Base-by-base conservation (phyloP, 2,329 filamentous ascomycete genomes). In the Cordyceps tenuipes region DNA sequence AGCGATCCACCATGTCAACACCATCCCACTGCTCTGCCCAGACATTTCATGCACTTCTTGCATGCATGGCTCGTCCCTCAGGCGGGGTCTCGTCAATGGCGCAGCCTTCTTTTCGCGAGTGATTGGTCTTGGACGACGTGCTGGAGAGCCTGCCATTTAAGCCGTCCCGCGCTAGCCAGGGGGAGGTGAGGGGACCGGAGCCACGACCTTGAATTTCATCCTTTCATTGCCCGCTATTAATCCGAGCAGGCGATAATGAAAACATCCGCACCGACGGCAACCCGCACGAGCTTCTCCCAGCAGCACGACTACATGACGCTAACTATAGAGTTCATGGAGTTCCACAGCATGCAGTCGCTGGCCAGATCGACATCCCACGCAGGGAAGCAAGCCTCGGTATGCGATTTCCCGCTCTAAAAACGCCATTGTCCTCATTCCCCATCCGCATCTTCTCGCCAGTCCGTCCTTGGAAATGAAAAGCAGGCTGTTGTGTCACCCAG, bases 41-140 rank as follows among this genome's bases (percentile, higher is more conserved):
- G 56, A 59, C 48, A 59, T 52, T 59, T 59, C 36, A 59, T 59
- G 56, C 56, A 59, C 34, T 48, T 44, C 56, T 59, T 36, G 56
- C 56, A 59, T 59, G 56, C 56, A 59, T 59, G 41, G 49, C 57
- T 48, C 12, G 43, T 53, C 56, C 41, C 43, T 59, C 43, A 15
- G 13, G 57, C 57, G 57, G 57, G 57, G 57, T 59, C 50, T 39
- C 43, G 41, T 41, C 49, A 43, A 59, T 54, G 49, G 50, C 41
- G 50, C 31, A 59, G 41, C 19, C 21, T 21, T 21, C 41, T 48
- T 19, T 39, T 15, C 29, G 26, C 50, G 50, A 43, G 21, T 59
- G 49, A 59, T 59, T 59, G 57, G 57, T 47, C 56, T 51, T 41
- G 21, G 46, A 17, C 41, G 17, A 47, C 29, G 41, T 41, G 57